phyloP scores from a whole-genome alignment of 169 alveolate genomes.

The Plasmodium yoelii region DNA sequence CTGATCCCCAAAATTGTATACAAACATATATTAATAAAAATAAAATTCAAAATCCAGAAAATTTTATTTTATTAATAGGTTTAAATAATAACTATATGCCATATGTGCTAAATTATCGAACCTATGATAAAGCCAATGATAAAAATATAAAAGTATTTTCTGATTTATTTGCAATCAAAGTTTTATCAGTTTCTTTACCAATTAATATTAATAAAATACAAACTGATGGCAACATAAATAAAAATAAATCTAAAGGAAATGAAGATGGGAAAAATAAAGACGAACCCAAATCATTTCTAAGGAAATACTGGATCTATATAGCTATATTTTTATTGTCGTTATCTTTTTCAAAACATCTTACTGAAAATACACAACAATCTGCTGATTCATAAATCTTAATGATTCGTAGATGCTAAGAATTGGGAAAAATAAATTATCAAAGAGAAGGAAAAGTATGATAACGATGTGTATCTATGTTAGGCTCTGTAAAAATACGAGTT shows the following conservation, averaged over 20 bases:
- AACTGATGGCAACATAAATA: constrained; percentile 22
- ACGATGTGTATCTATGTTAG: no score
- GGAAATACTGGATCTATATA: constrained; percentile 52
- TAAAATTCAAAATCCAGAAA: constrained; percentile 24
- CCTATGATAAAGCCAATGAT: constrained; percentile 10
- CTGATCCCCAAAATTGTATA: constrained; percentile 25
- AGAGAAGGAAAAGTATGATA: background rate
- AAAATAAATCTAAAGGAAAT: constrained; percentile 14
- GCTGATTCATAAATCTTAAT: background rate
- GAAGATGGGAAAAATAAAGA: constrained; percentile 6
- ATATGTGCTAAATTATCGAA: constrained; percentile 25
- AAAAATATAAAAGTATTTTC: constrained; percentile 27
- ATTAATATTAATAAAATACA: constrained; percentile 21
- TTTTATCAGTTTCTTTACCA: constrained; percentile 23
- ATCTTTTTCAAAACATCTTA: constrained; percentile 35
- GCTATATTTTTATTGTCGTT: constrained; percentile 47
- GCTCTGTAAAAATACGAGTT: background rate
- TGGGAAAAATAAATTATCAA: background rate
- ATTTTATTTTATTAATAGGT: constrained; percentile 33
- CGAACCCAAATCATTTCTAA: constrained; percentile 53
- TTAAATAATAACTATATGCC: constrained; percentile 60
- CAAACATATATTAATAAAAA: constrained; percentile 42
- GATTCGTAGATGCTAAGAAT: background rate
- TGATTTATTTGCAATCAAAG: constrained; percentile 16
- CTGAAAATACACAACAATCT: constrained; percentile 25